These are phyloP conservation scores for Podospora australis DNA, from an alignment of 495 filamentous ascomycete species.

Conservation along the genomic window DNA sequence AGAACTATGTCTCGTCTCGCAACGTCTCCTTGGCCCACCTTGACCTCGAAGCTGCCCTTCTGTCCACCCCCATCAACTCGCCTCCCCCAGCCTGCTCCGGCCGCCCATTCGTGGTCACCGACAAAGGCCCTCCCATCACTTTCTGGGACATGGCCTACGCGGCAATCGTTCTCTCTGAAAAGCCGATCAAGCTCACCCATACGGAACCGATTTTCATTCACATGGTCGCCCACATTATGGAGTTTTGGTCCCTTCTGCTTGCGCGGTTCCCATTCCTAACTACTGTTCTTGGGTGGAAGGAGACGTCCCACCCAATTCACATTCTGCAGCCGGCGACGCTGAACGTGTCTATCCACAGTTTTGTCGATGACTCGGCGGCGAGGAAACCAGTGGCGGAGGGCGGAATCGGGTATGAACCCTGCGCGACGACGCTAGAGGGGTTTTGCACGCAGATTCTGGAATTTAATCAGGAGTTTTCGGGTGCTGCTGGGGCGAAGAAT, in stretches of 20 bases:
- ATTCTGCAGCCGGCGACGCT: slow-evolving; percentile 49
- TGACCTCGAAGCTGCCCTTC: slow-evolving; percentile 49
- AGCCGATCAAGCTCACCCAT: slow-evolving; percentile 25
- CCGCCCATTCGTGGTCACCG: slow-evolving; percentile 36
- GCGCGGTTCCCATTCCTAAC: slow-evolving; percentile 27
- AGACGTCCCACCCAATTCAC: slow-evolving; percentile 28
- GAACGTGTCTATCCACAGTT: slow-evolving; percentile 32
- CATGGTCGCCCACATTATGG: slow-evolving; percentile 41
- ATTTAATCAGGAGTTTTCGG: slow-evolving; percentile 36
- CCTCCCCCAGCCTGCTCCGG: slow-evolving; percentile 35
- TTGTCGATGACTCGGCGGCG: slow-evolving; percentile 45
- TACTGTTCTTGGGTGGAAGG: slow-evolving; percentile 28
- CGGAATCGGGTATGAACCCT: slow-evolving; percentile 44
- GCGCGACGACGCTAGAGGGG: slow-evolving; percentile 43
- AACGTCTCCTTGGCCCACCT: slow-evolving; percentile 54
- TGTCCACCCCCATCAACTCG: slow-evolving; percentile 4
- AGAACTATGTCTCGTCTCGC: slow-evolving; percentile 50
- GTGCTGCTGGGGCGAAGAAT: not conserved
- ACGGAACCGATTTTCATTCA: slow-evolving; percentile 41
- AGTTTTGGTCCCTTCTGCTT: slow-evolving; percentile 31
- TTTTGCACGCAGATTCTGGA: slow-evolving; percentile 45
- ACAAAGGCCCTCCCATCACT: slow-evolving; percentile 27
- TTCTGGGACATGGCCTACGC: slow-evolving; percentile 30
- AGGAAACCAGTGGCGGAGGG: slow-evolving; percentile 41
- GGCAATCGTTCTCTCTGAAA: slow-evolving; percentile 14